Evolutionary conservation across 1,284 basidiomycete genomes (phyloP).

Genomic region (Trametes pubescens): DNA sequence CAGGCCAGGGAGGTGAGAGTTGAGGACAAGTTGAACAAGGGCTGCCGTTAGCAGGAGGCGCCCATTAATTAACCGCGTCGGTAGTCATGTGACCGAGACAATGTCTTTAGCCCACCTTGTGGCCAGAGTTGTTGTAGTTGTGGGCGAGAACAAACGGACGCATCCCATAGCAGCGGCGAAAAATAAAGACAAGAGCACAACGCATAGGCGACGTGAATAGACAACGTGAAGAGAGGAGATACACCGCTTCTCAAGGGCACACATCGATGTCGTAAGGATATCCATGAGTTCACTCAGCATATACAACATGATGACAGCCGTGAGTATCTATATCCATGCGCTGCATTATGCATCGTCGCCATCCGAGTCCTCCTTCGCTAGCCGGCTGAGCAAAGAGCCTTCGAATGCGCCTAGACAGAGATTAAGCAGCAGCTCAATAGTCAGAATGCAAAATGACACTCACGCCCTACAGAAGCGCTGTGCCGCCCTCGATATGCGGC

Average conservation of each 20-base stretch:
- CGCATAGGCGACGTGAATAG: too few relatives aligned
- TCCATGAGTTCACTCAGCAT: not conserved
- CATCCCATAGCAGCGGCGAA: too few relatives aligned
- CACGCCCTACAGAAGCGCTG: conserved; percentile 33
- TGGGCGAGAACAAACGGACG: not conserved
- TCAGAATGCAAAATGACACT: conserved; percentile 9
- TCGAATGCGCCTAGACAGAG: conserved; percentile 33
- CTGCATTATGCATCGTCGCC: conserved; percentile 31
- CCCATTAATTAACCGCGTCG: conserved; percentile 19
- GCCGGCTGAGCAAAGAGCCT: conserved; percentile 34
- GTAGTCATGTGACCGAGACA: conserved; percentile 29
- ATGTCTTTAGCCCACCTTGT: not conserved
- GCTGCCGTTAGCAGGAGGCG: conserved; percentile 21
- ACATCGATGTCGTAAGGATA: not conserved
- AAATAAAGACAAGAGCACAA: too few relatives aligned
- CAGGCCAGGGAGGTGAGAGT: conserved; percentile 12
- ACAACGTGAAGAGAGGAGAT: too few relatives aligned
- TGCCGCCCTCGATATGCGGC: conserved; percentile 37
- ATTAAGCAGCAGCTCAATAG: not conserved
- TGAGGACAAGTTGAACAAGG: conserved; percentile 22
- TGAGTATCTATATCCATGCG: not conserved
- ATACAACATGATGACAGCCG: not conserved
- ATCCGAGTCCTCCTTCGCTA: conserved; percentile 35
- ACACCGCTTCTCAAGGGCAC: too few relatives aligned
- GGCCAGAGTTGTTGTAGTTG: not conserved